Percentiles rank a stretch among this genome's conserved stretches.
phyloP scores from a whole-genome alignment of 768 basidiomycete species.

The Coprinellus micaceus region DNA sequence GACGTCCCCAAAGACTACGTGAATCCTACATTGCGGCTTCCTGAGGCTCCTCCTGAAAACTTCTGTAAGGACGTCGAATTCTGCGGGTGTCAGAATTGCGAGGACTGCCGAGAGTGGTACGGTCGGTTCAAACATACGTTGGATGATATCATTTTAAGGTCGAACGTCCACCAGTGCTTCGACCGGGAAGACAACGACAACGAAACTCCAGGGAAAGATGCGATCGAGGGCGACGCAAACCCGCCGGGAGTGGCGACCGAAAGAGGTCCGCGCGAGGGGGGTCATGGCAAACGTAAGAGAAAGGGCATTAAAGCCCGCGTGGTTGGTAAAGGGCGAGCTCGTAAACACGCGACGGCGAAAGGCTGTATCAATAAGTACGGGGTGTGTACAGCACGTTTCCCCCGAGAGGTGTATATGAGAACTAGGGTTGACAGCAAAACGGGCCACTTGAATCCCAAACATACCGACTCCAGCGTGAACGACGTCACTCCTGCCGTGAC shows the following conservation, averaged over 20 bases:
- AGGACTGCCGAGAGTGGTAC: conserved; percentile 14
- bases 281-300: no score
- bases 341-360: conserved; percentile 4
- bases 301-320: conserved; percentile 5
- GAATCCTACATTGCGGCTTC: conserved; percentile 23
- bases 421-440: conserved; percentile 26
- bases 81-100: neutral
- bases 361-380: conserved; percentile 26
- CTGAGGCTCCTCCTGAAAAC: conserved; percentile 18
- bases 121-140: conserved; percentile 14
- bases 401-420: conserved; percentile 15
- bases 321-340: neutral
- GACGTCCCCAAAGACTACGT: conserved; percentile 2
- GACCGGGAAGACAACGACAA: neutral
- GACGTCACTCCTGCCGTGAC: conserved; percentile 24
- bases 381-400: conserved; percentile 32
- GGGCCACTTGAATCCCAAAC: conserved; percentile 25
- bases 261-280: no score
- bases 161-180: conserved; percentile 28
- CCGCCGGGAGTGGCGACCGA: neutral
- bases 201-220: no score
- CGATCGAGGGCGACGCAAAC: no score
- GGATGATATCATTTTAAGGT: conserved; percentile 24
- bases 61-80: neutral
- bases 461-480: conserved; percentile 31